A percentile compares a stretch with the other conserved stretches of the same genome.
Conservation (phyloP, 768 basidiomycete genomes). For the Pisolithus tinctorius region DNA sequence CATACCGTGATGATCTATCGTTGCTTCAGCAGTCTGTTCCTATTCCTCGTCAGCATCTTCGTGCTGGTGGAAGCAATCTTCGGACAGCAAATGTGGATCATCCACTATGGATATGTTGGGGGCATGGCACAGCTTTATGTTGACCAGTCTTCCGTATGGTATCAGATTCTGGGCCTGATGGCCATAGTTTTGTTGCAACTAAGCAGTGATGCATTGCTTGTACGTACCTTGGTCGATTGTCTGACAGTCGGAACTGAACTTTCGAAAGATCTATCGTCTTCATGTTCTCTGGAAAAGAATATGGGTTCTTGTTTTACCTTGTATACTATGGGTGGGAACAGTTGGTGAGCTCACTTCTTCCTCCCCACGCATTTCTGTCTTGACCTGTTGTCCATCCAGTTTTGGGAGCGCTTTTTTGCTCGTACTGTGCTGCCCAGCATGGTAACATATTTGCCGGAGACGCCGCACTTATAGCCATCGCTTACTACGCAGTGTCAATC, state of each 20-base stretch:
- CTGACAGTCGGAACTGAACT: background rate
- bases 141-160: slow-evolving; percentile 16
- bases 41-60: slow-evolving; percentile 23
- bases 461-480: slow-evolving; percentile 3
- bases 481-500: slow-evolving; percentile 5
- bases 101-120: slow-evolving; percentile 23
- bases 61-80: slow-evolving; percentile 11
- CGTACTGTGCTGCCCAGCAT: background rate
- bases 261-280: slow-evolving; percentile 27
- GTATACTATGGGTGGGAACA: slow-evolving; percentile 3
- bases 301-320: slow-evolving; percentile 3
- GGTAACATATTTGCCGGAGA: slow-evolving; percentile 2
- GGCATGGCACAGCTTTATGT: slow-evolving; percentile 23
- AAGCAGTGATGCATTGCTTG: slow-evolving; percentile 27
- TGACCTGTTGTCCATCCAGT: background rate
- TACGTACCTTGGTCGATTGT: slow-evolving; percentile 9
- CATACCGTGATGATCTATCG: background rate
- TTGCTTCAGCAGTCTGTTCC: slow-evolving; percentile 6
- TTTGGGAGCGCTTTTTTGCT: background rate
- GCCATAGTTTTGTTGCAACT: slow-evolving; percentile 21
- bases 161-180: slow-evolving; percentile 15
- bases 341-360: slow-evolving; percentile 1
- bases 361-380: background rate
- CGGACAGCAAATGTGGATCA: slow-evolving; percentile 27
- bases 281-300: slow-evolving; percentile 22